These are phyloP conservation scores for Hypoxylon cercidicola DNA, from an alignment of 495 filamentous ascomycete species.

Conservation along the genomic window DNA sequence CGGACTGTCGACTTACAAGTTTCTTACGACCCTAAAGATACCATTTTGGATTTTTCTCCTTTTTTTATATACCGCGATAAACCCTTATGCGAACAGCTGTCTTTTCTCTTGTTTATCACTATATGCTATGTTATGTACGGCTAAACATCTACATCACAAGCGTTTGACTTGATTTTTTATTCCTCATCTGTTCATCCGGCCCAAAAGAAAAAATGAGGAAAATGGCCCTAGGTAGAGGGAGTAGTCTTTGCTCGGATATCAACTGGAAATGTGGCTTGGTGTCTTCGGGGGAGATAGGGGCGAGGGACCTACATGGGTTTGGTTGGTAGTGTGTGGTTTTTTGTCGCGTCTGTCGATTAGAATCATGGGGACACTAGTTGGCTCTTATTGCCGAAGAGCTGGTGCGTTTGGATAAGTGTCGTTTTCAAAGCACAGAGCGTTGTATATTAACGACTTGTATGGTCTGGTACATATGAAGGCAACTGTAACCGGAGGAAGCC, in stretches of 20 bases:
- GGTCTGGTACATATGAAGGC: conserved; percentile 25
- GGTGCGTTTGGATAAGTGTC: not conserved
- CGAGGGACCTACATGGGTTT: conserved; percentile 8
- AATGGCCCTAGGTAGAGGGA: conserved; percentile 26
- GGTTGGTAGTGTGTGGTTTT: conserved; percentile 9
- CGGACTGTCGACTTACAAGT: conserved; percentile 6
- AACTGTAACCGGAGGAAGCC: conserved; percentile 20
- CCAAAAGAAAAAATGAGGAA: not conserved
- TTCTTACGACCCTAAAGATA: conserved; percentile 39
- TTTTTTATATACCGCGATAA: not conserved
- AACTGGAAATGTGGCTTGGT: conserved; percentile 26
- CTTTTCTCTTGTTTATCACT: conserved; percentile 17
- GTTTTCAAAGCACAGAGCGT: conserved; percentile 20
- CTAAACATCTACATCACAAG: conserved; percentile 22
- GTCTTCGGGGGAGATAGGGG: conserved; percentile 21
- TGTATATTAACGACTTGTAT: conserved; percentile 40
- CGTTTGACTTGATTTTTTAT: conserved; percentile 23
- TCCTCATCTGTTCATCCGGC: not conserved
- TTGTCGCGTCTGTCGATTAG: conserved; percentile 5
- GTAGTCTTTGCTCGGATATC: conserved; percentile 23
- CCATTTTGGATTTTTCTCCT: conserved; percentile 36
- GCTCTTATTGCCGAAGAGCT: conserved; percentile 11
- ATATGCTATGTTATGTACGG: conserved; percentile 17
- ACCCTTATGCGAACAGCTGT: conserved; percentile 21
- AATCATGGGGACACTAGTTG: conserved; percentile 9